Evolutionary conservation across 768 basidiomycete genomes (phyloP).

Genomic region (Boletus rufocinnamomeus): DNA sequence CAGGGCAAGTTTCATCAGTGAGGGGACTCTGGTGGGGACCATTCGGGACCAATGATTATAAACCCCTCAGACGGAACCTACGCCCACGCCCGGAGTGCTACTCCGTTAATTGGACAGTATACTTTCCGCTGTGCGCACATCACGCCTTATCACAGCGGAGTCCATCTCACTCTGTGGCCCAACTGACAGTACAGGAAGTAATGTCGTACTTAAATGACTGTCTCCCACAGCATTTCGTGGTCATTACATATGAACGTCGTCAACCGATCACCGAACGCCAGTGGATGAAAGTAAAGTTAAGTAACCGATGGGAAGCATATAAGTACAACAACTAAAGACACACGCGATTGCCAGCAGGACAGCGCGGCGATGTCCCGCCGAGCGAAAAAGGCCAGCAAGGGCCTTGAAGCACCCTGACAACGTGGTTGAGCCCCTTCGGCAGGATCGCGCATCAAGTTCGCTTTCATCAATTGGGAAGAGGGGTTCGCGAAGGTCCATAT

Average conservation of each 20-base stretch:
- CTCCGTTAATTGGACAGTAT: no score
- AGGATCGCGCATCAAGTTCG: no score
- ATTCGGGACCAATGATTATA: no score
- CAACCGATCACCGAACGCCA: background rate
- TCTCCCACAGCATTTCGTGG: background rate
- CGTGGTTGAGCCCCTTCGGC: background rate
- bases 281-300: background rate
- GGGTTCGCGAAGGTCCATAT: background rate
- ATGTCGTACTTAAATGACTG: no score
- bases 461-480: background rate
- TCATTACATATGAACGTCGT: background rate
- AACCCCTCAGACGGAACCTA: no score
- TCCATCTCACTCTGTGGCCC: no score
- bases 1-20: background rate
- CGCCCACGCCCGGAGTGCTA: no score
- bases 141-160: no score
- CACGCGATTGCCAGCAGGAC: slow-evolving; percentile 4
- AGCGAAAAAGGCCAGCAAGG: slow-evolving; percentile 1
- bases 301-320: slow-evolving; percentile 16
- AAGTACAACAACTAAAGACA: background rate
- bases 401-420: background rate
- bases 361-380: background rate
- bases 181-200: no score
- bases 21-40: background rate
- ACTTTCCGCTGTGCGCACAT: no score